Base-by-base conservation (phyloP, 2,329 filamentous ascomycete species). In the Plenodomus tracheiphilus region DNA sequence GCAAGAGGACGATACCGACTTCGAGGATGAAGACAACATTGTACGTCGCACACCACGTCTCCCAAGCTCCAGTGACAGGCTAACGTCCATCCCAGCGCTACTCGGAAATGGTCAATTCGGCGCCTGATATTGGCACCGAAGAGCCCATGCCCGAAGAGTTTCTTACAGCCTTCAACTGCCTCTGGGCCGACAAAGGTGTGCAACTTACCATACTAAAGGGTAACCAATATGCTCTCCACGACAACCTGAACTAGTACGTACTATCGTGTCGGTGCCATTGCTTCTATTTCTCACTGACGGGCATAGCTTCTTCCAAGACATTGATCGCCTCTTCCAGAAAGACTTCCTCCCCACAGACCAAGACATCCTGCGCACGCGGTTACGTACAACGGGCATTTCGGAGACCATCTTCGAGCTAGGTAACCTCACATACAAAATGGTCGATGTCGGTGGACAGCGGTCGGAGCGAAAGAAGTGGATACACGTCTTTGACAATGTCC, bases 391-490 rank as follows among this genome's bases (percentile, higher is more conserved):
- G 2, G 93, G 93, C 62, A 97, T 97, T 64, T 97, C 90, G 42
- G 93, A 97, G 74, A 96, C 92, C 2, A 83, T 93, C 54, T 97
- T 97, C 73, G 91, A 96, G 71, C 82, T 96, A 13, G 91, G 91
- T 53, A 87, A 93, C 66, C 82, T 97, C 64, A 96, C 91, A 56
- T 97, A 97, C 76, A 88, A 91, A 65, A 97, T 97, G 91, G 96
- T 96, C 74, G 91, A 96, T 66, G 91, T 96, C 39, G 91, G 91
- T 70, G 91, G 91, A 49, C 91, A 96, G 71, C 82, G 91, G 63
- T 96, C 91, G 21, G 91, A 96, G 75, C 87, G 91, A 54, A 96
- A 96, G 82, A 96, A 96, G 79, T 96, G 91, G 91, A 96, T 96
- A 56, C 91, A 96, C 72, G 94, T 91, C 69, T 96, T 96, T 70